Evolutionary conservation across 108 stramenopile species (phyloP).

Genomic region (Mediolabrus comicus): DNA sequence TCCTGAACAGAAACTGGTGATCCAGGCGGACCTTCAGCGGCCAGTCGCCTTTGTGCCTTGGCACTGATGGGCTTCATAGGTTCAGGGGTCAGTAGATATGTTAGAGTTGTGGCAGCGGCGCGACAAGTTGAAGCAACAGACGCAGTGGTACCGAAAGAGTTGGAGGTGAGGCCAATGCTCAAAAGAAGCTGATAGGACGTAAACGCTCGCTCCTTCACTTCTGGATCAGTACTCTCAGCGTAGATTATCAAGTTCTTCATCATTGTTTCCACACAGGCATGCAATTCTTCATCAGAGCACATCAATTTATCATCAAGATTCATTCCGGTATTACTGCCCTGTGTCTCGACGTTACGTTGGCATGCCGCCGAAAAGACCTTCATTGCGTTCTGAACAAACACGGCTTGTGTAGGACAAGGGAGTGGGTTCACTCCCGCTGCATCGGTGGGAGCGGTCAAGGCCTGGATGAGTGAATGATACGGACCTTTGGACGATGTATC

Average conservation of each 20-base stretch:
- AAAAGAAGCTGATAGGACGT: conserved; percentile 66
- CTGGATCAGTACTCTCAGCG: conserved; percentile 65
- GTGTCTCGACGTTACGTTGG: conserved; percentile 37
- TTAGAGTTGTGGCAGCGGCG: conserved; percentile 45
- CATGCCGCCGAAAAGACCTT: conserved; percentile 87
- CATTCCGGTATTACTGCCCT: conserved; percentile 21
- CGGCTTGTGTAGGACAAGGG: conserved; percentile 62
- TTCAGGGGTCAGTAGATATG: conserved; percentile 73
- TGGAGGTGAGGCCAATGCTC: conserved; percentile 51
- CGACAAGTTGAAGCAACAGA: conserved; percentile 39
- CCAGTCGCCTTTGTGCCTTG: conserved; percentile 82
- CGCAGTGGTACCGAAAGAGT: background rate
- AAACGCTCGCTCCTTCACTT: conserved; percentile 93
- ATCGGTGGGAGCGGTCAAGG: conserved; percentile 57
- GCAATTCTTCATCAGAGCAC: conserved; percentile 60
- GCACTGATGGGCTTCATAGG: conserved; percentile 89
- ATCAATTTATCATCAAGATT: conserved; percentile 7
- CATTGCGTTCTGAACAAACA: conserved; percentile 88
- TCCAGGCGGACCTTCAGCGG: conserved; percentile 49
- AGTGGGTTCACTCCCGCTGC: conserved; percentile 49
- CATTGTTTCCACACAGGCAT: conserved; percentile 55
- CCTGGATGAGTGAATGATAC: conserved; percentile 72
- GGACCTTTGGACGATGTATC: conserved; percentile 46
- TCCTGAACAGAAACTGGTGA: conserved; percentile 38
- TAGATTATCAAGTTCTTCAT: conserved; percentile 52